Base-by-base conservation (phyloP, 371 early-diverging fungal species). In the Mucor plumbeus region DNA sequence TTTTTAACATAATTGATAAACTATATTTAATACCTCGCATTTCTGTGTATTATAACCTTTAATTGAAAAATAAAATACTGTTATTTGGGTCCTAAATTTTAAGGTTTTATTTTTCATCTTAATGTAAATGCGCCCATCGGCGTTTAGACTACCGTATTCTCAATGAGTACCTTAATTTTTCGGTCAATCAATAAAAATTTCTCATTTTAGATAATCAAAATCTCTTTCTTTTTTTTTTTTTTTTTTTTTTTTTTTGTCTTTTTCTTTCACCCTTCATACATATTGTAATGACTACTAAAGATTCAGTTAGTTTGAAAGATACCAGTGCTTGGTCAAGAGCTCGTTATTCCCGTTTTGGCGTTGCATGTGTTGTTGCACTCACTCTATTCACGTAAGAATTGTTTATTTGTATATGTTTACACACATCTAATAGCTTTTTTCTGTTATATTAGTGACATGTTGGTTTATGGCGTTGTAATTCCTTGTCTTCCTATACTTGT, bases 401-500 rank as follows among this genome's bases (percentile, higher is more conserved):
- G 13, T 11, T 36, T 44, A 9, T 36, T 15, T 58, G 47, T 55
- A 48, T 60, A 47, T 41, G 44, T 26, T 26, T 26, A 33, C 54
- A 39, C 13, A 44, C 40, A 21, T 31, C 39, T 55, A 8, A 38
- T 8, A 36, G 9, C 13, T 13, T 36, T 50, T 55, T 19, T n/a
- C 61, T 14, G 26, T 26, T 26, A 26, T 26, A 26, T 11, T 58
- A 83, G 82, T 59, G 93, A 95, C 73, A 90, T 91, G 75, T 77
- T 90, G 17, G 88, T 91, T 7, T 95, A 95, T 71, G 91, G 92
- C 35, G 86, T 93, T n/a, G 87, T 93, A 15, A 89, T 95, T 31
- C 95, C 96, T 31, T 87, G 94, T 59, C 77, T 95, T 38, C 96
- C 96, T 5, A 75, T 80, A 31, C 85, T 96, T 15, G 87, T 95